These are phyloP conservation scores for Spathaspora arborariae DNA, from an alignment of 805 yeast genomes.

Conservation along the genomic window DNA sequence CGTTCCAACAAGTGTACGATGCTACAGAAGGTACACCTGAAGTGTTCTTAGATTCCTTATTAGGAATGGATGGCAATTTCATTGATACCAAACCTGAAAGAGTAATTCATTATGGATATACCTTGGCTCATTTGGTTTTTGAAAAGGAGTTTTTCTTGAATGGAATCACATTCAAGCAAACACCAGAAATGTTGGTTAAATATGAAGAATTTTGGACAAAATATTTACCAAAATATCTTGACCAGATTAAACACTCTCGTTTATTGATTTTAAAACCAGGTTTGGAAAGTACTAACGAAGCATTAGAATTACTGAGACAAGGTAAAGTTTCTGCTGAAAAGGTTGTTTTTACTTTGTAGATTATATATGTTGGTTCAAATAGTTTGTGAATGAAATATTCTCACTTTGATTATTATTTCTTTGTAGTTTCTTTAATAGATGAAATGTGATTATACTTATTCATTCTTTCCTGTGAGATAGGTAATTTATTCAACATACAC, in stretches of 20 bases:
- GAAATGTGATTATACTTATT: too few species aligned
- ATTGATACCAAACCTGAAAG: conserved; percentile 10
- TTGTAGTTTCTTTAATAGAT: too few species aligned
- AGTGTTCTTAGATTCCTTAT: conserved; percentile 19
- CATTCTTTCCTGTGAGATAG: too few species aligned
- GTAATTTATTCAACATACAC: too few species aligned
- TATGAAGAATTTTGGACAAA: conserved; percentile 20
- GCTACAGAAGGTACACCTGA: conserved; percentile 21
- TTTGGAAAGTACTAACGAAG: conserved; percentile 29
- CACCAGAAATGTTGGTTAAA: conserved; percentile 10
- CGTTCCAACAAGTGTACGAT: conserved; percentile 25
- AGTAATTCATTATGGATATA: conserved; percentile 11
- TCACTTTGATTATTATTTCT: too few species aligned
- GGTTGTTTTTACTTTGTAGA: conserved; percentile 28
- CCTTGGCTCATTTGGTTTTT: conserved; percentile 14
- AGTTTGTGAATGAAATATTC: not conserved
- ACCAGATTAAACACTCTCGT: conserved; percentile 14
- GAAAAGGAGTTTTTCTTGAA: conserved; percentile 10
- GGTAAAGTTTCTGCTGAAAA: conserved; percentile 43
- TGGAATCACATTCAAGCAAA: conserved; percentile 2
- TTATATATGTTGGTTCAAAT: too few species aligned
- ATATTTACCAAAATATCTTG: conserved; percentile 16
- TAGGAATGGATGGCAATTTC: conserved; percentile 10
- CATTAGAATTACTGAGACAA: conserved; percentile 30
- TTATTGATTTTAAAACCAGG: conserved; percentile 25